These are phyloP conservation scores for Diplogelasinospora grovesii DNA, from an alignment of 495 filamentous ascomycete species.

Conservation along the genomic window DNA sequence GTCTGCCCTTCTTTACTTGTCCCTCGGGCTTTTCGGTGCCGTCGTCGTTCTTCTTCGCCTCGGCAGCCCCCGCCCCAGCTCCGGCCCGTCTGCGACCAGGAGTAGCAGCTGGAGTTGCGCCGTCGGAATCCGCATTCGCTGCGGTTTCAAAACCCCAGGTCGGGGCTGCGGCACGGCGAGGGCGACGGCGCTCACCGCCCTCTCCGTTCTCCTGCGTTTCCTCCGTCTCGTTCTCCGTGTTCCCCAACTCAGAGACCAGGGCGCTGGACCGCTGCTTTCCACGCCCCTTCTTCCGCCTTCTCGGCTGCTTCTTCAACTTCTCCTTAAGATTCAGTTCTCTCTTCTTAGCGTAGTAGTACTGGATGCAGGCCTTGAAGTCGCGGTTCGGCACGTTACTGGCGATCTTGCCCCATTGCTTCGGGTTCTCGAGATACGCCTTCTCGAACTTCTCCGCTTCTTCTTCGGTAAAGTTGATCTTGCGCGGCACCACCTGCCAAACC, in stretches of 20 bases:
- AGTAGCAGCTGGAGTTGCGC: conserved; percentile 41
- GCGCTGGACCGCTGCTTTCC: conserved; percentile 66
- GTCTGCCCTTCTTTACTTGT: conserved; percentile 40
- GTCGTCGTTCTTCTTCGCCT: conserved; percentile 44
- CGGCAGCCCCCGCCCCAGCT: conserved; percentile 12
- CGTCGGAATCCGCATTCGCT: conserved; percentile 47
- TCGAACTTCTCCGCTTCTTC: conserved; percentile 75
- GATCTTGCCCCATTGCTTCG: conserved; percentile 91
- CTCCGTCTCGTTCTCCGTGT: conserved; percentile 48
- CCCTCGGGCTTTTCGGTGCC: conserved; percentile 49
- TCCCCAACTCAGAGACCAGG: conserved; percentile 68
- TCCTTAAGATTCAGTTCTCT: conserved; percentile 80
- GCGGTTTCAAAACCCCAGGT: conserved; percentile 42
- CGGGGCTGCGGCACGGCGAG: conserved; percentile 48
- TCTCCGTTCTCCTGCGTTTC: conserved; percentile 44
- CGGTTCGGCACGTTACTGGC: conserved; percentile 64
- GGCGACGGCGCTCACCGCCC: conserved; percentile 44
- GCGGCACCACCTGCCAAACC: conserved; percentile 66
- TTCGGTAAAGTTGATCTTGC: conserved; percentile 73
- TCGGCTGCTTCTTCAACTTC: conserved; percentile 66
- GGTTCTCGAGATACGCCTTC: conserved; percentile 67
- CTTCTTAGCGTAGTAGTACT: conserved; percentile 95
- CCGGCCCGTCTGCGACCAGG: conserved; percentile 47
- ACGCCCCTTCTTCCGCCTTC: conserved; percentile 51
- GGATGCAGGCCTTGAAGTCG: conserved; percentile 78